Base-by-base conservation (phyloP, 441 rosid species). In the Hura crepitans region DNA sequence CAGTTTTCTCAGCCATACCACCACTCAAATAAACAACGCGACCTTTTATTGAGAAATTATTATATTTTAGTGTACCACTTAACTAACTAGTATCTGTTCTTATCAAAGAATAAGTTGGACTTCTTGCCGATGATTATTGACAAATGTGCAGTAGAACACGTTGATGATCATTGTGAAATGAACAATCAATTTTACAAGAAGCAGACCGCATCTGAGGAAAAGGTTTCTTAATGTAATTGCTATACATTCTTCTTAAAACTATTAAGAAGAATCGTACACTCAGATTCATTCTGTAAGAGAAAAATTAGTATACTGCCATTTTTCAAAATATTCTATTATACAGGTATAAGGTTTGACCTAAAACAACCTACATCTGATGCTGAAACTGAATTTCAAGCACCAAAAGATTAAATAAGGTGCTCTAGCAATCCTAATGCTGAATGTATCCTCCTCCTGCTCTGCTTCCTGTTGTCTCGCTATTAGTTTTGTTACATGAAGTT, bases 1-100 rank as follows among this genome's bases (percentile, higher is more conserved):
- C 28, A 58, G 64, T 58, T 69, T 69, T 69, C 15, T 58, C 46
- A 69, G n/a, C n/a, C n/a, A n/a, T n/a, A n/a, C n/a, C n/a, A n/a
- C n/a, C n/a, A n/a, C n/a, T n/a, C n/a, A n/a, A n/a, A n/a, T n/a
- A n/a, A n/a, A n/a, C n/a, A n/a, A n/a, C n/a, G n/a, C n/a, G n/a
- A n/a, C n/a, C n/a, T n/a, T n/a, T n/a, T n/a, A n/a, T n/a, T n/a
- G n/a, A n/a, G n/a, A n/a, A n/a, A n/a, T n/a, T n/a, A n/a, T n/a
- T n/a, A 43, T 45, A 42, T 30, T 2, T 25, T 18, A 59, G 43
- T 31, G 0, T 33, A 17, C 20, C 17, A 28, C 8, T 30, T 37
- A 17, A 47, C 51, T 62, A 14, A 13, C 28, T 31, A 20, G 50
- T 25, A 22, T 2, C 53, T 49, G 58, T 9, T 28, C 61, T 56